These are phyloP conservation scores for Solanum hybrid DNA, from an alignment of 305 asterid species.

Conservation along the genomic window DNA sequence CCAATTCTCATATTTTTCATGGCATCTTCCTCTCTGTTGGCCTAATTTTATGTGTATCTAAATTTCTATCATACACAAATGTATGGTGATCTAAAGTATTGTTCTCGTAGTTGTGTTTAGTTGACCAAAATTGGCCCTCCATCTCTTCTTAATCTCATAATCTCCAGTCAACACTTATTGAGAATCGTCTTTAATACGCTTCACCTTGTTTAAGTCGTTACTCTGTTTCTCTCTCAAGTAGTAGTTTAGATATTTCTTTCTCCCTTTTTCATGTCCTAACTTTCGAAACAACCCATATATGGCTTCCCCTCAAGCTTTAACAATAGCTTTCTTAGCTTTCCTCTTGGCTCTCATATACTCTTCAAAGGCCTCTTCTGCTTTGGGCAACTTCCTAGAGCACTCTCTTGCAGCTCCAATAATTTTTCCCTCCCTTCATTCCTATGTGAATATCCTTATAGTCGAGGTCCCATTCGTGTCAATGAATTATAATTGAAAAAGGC, in stretches of 20 bases:
- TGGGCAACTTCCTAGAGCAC: not conserved
- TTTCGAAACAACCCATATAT: not conserved
- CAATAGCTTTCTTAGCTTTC: not conserved
- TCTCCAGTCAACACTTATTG: not conserved
- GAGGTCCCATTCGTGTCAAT: not conserved
- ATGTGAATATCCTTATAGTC: not conserved
- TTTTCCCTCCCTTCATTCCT: not conserved
- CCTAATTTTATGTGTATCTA: not conserved
- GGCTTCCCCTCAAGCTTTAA: not conserved
- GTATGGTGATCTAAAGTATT: not conserved
- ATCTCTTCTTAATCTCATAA: not conserved
- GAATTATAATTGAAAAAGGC: not conserved
- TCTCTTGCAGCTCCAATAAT: not conserved
- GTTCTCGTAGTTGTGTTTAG: not conserved
- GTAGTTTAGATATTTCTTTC: not conserved
- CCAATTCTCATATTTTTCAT: not conserved
- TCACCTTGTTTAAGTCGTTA: not conserved
- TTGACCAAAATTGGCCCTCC: not conserved
- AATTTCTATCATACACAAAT: not conserved
- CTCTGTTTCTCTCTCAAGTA: not conserved
- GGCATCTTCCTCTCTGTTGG: not conserved
- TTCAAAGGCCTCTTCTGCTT: not conserved
- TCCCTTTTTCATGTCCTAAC: not conserved
- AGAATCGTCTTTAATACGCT: not conserved
- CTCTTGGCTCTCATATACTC: not conserved